These are phyloP conservation scores for Gossypium davidsonii DNA, from an alignment of 441 rosid species.

Conservation along the genomic window DNA sequence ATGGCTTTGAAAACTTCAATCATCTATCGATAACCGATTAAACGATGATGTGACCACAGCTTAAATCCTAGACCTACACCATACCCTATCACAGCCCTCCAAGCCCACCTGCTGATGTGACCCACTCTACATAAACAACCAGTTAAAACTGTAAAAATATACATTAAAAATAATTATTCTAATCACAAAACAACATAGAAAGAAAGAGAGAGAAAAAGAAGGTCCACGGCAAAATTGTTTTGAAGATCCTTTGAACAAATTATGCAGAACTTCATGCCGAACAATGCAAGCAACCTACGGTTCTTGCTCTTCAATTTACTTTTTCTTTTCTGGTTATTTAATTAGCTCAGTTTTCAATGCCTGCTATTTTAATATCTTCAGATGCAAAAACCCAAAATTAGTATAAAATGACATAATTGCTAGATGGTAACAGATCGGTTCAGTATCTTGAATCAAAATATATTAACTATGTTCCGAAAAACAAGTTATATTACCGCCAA, in stretches of 20 bases:
- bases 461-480: conserved; percentile 19
- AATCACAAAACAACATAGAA: background rate
- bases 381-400: conserved; percentile 10
- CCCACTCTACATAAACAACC: conserved; percentile 74
- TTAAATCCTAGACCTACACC: conserved; percentile 43
- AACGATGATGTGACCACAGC: conserved; percentile 46
- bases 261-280: conserved; percentile 21
- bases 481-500: conserved; percentile 22
- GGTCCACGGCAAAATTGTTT: background rate
- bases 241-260: background rate
- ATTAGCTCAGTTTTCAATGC: conserved; percentile 32
- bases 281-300: conserved; percentile 35
- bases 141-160: conserved; percentile 45
- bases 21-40: conserved; percentile 18
- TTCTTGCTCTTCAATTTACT: conserved; percentile 11
- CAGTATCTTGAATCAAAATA: conserved; percentile 20
- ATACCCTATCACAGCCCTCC: conserved; percentile 35
- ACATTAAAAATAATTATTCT: background rate
- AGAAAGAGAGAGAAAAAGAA: background rate
- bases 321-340: background rate
- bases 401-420: conserved; percentile 22
- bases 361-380: conserved; percentile 11
- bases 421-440: conserved; percentile 18
- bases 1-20: conserved; percentile 15
- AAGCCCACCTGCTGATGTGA: conserved; percentile 86